Evolutionary conservation across 495 filamentous ascomycete genomes (phyloP).

Genomic region (Lasiosphaeria hispida): DNA sequence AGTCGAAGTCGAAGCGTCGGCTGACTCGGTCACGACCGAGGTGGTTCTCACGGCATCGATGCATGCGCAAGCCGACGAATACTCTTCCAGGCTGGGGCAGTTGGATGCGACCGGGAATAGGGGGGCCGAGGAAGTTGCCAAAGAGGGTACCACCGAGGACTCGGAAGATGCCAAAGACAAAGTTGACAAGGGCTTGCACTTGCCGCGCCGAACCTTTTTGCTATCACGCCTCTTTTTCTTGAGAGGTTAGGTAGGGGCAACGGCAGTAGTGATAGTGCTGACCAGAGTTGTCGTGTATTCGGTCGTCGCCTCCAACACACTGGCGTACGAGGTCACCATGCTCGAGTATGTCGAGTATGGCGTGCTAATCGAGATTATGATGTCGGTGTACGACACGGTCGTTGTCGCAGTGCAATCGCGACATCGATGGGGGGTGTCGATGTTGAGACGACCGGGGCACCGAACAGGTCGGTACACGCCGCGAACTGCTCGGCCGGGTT

Average conservation of each 20-base stretch:
- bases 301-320: constrained; percentile 1
- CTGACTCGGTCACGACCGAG: not conserved
- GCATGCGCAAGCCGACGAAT: constrained; percentile 7
- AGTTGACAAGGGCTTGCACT: not conserved
- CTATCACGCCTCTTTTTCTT: not conserved
- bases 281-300: not conserved
- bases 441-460: constrained; percentile 28
- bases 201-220: not conserved
- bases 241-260: not conserved
- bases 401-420: not conserved
- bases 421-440: constrained; percentile 37
- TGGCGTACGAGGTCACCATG: constrained; percentile 6
- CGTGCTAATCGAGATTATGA: constrained; percentile 7
- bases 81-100: not conserved
- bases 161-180: constrained; percentile 10
- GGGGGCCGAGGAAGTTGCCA: no score
- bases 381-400: constrained; percentile 9
- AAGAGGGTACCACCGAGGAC: not conserved
- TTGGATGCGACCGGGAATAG: no score
- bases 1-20: not conserved
- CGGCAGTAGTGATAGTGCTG: not conserved
- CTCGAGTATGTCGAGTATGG: not conserved
- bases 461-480: constrained; percentile 7
- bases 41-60: not conserved
- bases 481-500: constrained; percentile 9